These are phyloP conservation scores for Fraxinus anomala DNA, from an alignment of 257 asterid genomes.

Conservation along the genomic window DNA sequence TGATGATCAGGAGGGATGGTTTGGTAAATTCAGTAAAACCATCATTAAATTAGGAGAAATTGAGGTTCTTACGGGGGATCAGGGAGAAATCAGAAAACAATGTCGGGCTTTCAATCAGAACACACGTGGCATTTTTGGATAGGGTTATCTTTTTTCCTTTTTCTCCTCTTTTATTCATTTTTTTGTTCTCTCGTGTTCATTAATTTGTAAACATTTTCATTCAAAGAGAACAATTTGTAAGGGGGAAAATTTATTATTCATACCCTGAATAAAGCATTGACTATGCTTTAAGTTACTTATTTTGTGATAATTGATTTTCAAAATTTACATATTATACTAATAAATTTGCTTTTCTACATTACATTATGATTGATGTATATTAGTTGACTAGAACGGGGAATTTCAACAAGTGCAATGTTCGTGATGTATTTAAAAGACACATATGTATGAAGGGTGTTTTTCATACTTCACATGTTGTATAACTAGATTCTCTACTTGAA, in stretches of 20 bases:
- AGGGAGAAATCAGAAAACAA: slow-evolving; percentile 63
- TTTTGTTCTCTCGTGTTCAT: neutral
- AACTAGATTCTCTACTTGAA: too few relatives aligned
- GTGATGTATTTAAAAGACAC: too few relatives aligned
- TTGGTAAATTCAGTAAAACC: slow-evolving; percentile 39
- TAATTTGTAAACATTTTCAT: neutral
- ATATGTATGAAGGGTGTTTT: too few relatives aligned
- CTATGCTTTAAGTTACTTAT: neutral
- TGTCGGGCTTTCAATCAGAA: slow-evolving; percentile 23
- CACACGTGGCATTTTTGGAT: neutral
- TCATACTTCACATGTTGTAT: too few relatives aligned
- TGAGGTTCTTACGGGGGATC: slow-evolving; percentile 54
- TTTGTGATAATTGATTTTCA: neutral
- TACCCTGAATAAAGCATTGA: neutral
- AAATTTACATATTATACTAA: too few relatives aligned
- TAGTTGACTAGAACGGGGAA: too few relatives aligned
- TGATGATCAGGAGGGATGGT: slow-evolving; percentile 49
- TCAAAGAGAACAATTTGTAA: neutral
- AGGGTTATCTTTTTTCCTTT: neutral
- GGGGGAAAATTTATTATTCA: neutral
- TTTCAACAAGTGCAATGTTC: too few relatives aligned
- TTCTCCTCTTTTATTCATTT: neutral
- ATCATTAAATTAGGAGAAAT: slow-evolving; percentile 39
- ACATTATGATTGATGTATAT: too few relatives aligned
- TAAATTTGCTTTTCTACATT: too few relatives aligned